Conservation (phyloP, 768 basidiomycete species). For the Hygrocybe coccinea region DNA sequence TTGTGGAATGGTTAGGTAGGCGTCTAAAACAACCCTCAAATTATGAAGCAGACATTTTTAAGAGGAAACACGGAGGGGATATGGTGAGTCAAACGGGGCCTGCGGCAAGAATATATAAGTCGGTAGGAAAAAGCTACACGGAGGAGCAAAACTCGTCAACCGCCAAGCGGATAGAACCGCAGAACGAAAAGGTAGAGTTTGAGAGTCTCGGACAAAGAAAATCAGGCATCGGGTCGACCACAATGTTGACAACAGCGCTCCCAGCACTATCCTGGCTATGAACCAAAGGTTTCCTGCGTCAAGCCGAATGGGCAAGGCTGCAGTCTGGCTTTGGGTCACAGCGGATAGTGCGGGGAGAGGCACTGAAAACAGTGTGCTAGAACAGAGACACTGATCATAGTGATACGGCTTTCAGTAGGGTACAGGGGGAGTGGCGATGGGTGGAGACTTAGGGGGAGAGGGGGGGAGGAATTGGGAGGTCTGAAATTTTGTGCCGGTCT, state of each 20-base stretch:
- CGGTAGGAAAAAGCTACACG: too few species aligned
- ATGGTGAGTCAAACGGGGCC: too few species aligned
- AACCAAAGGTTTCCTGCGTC: constrained; percentile 8
- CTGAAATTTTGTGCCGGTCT: not conserved
- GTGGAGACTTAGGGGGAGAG: not conserved
- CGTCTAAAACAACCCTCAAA: too few species aligned
- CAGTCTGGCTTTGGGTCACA: constrained; percentile 7
- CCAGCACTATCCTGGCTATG: constrained; percentile 12
- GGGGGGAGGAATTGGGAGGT: not conserved
- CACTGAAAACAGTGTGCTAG: constrained; percentile 5
- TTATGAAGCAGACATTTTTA: too few species aligned
- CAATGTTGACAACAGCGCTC: constrained; percentile 2
- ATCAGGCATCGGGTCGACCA: not conserved
- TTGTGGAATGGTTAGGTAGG: too few species aligned
- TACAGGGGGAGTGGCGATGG: not conserved
- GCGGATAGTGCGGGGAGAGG: constrained; percentile 2
- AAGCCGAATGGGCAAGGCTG: not conserved
- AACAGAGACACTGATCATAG: not conserved
- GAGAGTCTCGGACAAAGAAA: not conserved
- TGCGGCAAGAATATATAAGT: too few species aligned
- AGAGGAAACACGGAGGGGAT: too few species aligned
- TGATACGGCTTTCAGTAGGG: not conserved
- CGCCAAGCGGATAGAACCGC: too few species aligned
- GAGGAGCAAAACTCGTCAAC: too few species aligned
- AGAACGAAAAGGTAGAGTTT: not conserved